Evolutionary conservation across 257 asterid genomes (phyloP).

Genomic region (Ligustrum vulgare): DNA sequence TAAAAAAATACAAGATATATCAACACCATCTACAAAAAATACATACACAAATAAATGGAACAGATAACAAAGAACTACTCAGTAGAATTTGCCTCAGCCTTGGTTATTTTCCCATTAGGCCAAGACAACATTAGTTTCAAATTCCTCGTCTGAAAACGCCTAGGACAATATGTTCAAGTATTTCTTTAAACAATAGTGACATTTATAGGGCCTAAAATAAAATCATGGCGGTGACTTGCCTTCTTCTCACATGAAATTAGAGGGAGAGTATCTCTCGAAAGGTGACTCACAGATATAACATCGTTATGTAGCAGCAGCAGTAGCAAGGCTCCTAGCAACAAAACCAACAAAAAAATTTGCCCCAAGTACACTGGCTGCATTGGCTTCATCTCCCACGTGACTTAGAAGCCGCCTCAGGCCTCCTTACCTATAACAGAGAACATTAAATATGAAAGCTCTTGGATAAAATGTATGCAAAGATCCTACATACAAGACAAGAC

Average conservation of each 20-base stretch:
- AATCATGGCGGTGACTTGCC: constrained; percentile 36
- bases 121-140: too few relatives aligned
- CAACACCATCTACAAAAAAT: too few relatives aligned
- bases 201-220: not conserved
- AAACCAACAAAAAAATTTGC: constrained; percentile 90
- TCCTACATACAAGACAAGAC: too few relatives aligned
- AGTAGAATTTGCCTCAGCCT: too few relatives aligned
- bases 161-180: constrained; percentile 10
- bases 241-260: constrained; percentile 42
- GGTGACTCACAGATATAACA: constrained; percentile 26
- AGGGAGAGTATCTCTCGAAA: constrained; percentile 36
- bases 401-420: constrained; percentile 69
- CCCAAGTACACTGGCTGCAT: constrained; percentile 56
- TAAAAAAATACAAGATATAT: too few relatives aligned
- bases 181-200: not conserved
- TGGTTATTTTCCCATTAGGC: too few relatives aligned
- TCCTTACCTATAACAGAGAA: too few relatives aligned
- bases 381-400: constrained; percentile 65
- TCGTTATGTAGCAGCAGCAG: too few relatives aligned
- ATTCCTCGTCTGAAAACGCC: too few relatives aligned
- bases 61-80: too few relatives aligned
- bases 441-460: constrained; percentile 7
- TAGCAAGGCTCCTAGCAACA: too few relatives aligned
- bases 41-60: too few relatives aligned
- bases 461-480: constrained; percentile 13